Percentiles rank a stretch among this genome's conserved stretches.
Evolutionary conservation across 371 early-diverging fungal species (phyloP).

Genomic region (Mucor lusitanicus): DNA sequence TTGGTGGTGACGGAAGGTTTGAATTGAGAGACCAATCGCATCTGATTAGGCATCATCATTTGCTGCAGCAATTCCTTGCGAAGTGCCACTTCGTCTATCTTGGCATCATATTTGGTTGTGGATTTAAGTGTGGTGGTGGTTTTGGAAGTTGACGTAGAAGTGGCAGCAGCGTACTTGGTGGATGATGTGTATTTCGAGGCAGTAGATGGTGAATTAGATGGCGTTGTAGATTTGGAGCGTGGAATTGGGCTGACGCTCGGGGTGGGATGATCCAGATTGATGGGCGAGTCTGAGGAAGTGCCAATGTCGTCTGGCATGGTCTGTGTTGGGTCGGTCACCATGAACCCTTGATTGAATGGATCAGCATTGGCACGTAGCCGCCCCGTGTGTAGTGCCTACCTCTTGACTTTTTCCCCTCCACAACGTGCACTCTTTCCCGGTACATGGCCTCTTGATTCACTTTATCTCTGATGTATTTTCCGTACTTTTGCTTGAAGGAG

Average conservation of each 20-base stretch:
- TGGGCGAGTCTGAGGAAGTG: background rate
- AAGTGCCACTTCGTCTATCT: background rate
- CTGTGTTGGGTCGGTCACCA: background rate
- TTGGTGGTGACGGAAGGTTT: background rate
- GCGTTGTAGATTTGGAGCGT: background rate
- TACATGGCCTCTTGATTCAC: conserved; percentile 1
- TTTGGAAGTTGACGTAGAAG: background rate
- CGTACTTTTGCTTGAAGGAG: background rate
- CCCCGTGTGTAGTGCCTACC: background rate
- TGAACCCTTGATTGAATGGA: background rate
- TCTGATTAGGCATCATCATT: background rate
- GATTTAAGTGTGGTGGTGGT: background rate
- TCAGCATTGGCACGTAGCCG: background rate
- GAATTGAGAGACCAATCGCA: background rate
- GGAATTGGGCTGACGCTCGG: background rate
- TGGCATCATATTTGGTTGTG: background rate
- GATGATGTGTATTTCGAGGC: background rate
- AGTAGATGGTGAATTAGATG: background rate
- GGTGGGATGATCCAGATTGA: background rate
- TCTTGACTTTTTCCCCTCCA: background rate
- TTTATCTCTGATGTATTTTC: background rate
- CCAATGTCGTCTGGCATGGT: background rate
- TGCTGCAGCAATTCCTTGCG: background rate
- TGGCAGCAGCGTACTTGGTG: background rate
- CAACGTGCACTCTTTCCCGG: background rate